phyloP scores from a whole-genome alignment of 2,329 filamentous ascomycete species.

The Penicillium sp. region DNA sequence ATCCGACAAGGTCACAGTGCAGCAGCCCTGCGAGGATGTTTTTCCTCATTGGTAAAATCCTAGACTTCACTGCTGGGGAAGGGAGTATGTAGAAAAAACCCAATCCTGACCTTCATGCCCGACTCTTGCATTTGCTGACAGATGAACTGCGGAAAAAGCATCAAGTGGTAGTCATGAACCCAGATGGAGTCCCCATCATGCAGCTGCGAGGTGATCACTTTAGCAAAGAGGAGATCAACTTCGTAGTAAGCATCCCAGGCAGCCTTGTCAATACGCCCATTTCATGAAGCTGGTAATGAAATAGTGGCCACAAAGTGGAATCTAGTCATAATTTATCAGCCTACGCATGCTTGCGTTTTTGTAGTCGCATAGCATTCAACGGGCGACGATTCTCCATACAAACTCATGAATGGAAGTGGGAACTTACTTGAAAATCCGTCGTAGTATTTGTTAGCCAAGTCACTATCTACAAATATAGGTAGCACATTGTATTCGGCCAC shows the following conservation, averaged over 20 bases:
- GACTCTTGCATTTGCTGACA: conserved; percentile 67
- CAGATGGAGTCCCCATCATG: conserved; percentile 86
- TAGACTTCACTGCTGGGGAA: conserved; percentile 92
- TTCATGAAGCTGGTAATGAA: conserved; percentile 15
- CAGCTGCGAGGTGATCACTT: conserved; percentile 74
- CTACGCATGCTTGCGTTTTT: neutral
- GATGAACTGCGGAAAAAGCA: conserved; percentile 89
- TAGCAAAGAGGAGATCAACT: conserved; percentile 84
- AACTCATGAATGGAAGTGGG: neutral
- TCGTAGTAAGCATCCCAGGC: conserved; percentile 79
- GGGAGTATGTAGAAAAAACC: conserved; percentile 92
- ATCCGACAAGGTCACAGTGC: conserved; percentile 88
- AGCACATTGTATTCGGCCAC: conserved; percentile 1
- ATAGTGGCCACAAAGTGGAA: conserved; percentile 3
- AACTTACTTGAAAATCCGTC: conserved; percentile 7
- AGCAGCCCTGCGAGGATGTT: conserved; percentile 77
- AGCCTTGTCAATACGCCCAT: conserved; percentile 7
- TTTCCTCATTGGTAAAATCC: conserved; percentile 83
- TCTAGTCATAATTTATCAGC: conserved; percentile 1
- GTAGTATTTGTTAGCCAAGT: conserved; percentile 7
- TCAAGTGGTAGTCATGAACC: conserved; percentile 95
- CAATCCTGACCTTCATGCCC: conserved; percentile 81
- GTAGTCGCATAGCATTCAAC: neutral
- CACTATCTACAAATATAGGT: conserved; percentile 2
- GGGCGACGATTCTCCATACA: neutral